Evolutionary conservation across 2,329 filamentous ascomycete genomes (phyloP).

Genomic region (Colletotrichum cordylinicola): DNA sequence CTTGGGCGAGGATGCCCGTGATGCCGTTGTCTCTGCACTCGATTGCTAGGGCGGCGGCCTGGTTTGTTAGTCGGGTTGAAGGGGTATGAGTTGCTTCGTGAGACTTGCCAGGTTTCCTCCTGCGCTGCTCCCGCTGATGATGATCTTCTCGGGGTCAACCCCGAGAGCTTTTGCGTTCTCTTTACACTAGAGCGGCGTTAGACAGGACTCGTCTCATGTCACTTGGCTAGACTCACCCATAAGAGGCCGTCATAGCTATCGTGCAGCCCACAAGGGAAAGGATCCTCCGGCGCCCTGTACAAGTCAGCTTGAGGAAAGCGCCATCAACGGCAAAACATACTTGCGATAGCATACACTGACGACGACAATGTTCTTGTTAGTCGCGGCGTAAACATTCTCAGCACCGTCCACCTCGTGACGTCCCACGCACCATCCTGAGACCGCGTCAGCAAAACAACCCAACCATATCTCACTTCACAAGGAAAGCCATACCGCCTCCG

Average conservation of each 20-base stretch:
- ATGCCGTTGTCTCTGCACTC: conserved; percentile 36
- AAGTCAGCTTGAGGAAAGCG: conserved; percentile 8
- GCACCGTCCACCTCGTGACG: conserved; percentile 37
- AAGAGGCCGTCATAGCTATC: conserved; percentile 42
- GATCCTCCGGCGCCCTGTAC: conserved; percentile 40
- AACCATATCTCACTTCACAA: neutral
- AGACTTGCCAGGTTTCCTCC: conserved; percentile 37
- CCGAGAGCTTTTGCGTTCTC: conserved; percentile 32
- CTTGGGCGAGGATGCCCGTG: conserved; percentile 36
- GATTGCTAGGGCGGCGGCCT: conserved; percentile 28
- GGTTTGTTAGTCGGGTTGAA: neutral
- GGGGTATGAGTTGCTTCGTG: neutral
- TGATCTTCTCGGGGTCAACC: conserved; percentile 37
- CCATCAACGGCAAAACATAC: conserved; percentile 27
- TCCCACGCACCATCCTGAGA: conserved; percentile 32
- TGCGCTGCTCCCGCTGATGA: conserved; percentile 40
- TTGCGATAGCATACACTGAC: conserved; percentile 41
- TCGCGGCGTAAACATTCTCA: conserved; percentile 37
- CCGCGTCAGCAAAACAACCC: neutral
- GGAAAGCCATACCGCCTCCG: conserved; percentile 32
- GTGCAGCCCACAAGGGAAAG: conserved; percentile 37
- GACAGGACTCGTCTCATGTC: neutral
- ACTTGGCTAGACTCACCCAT: conserved; percentile 32
- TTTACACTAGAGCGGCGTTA: conserved; percentile 28
- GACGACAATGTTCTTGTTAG: conserved; percentile 37